Conservation (phyloP, 768 basidiomycete genomes). For the Lentinula detonsa region DNA sequence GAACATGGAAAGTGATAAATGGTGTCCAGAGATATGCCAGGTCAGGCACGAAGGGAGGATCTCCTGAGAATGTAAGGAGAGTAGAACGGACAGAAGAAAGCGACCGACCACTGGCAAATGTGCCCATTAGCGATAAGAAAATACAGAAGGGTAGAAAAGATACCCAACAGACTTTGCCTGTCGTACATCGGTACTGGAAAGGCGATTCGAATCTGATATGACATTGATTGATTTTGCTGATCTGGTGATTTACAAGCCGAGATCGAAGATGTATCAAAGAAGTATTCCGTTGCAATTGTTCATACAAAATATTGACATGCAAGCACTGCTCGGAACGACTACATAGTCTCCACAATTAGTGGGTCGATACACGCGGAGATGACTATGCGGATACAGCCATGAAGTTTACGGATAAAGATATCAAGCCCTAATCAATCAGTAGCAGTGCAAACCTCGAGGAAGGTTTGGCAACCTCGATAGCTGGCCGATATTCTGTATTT, state of each 20-base stretch:
- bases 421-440: slow-evolving; percentile 43
- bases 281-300: too few relatives aligned
- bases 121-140: background rate
- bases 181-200: too few relatives aligned
- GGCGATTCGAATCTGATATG: too few relatives aligned
- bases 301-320: too few relatives aligned
- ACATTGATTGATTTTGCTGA: too few relatives aligned
- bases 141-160: background rate
- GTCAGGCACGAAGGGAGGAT: slow-evolving; percentile 8
- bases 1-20: slow-evolving; percentile 41
- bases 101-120: background rate
- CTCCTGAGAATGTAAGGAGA: background rate
- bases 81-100: background rate
- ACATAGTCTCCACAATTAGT: too few relatives aligned
- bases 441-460: slow-evolving; percentile 72
- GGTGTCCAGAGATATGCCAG: slow-evolving; percentile 24
- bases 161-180: background rate
- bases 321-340: too few relatives aligned
- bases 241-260: too few relatives aligned
- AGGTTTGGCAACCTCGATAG: slow-evolving; percentile 62
- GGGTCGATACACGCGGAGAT: background rate
- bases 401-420: background rate
- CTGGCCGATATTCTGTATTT: slow-evolving; percentile 51
- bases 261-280: too few relatives aligned
- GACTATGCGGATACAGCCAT: background rate